Evolutionary conservation across 768 basidiomycete species (phyloP), one percentile per base, ranked within the genome.

Genomic region (Rhodotorula taiwanensis): DNA sequence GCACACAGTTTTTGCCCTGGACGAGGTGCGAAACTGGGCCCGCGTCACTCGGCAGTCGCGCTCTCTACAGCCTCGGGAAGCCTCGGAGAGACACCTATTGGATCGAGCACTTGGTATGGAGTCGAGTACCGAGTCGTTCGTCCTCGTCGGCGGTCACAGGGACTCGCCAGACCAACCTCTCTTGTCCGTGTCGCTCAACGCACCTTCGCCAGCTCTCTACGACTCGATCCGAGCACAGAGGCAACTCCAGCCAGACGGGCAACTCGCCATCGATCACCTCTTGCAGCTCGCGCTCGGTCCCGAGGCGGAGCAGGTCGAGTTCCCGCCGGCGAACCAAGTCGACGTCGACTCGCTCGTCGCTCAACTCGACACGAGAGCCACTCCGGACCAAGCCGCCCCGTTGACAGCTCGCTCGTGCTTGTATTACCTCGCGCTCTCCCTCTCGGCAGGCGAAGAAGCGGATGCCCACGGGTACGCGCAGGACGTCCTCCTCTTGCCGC

Each of bases 401-500:
- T 55, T 57, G 45, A n/a, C 34, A 52, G 52, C 60, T 34, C 56
- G 58, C 28, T 62, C 56, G n/a, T 52, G 58, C 59, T 52, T 69
- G 43, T 69, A 62, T 51, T 69, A 65, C 54, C 57, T 69, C 67
- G 43, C 53, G 25, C 67, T 69, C 30, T 23, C 43, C 39, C 21
- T 30, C 56, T 45, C 52, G 1, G 11, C 36, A 39, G 36, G 36
- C n/a, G n/a, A 39, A 16, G 36, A 39, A 16, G 36, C 16, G 36
- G 36, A 39, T 9, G 36, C 30, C 16, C 5, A n/a, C 36, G 44
- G 14, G 18, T 54, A 55, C 42, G 60, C 62, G 8, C 44, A 31
- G n/a, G 9, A 9, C 10, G 33, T 50, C 44, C 43, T 42, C 18
- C 49, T 62, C 52, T 60, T 69, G 44, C 67, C 67, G 5, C n/a